phyloP scores from a whole-genome alignment of 2,329 filamentous ascomycete genomes.

The Fonsecaea monophora region DNA sequence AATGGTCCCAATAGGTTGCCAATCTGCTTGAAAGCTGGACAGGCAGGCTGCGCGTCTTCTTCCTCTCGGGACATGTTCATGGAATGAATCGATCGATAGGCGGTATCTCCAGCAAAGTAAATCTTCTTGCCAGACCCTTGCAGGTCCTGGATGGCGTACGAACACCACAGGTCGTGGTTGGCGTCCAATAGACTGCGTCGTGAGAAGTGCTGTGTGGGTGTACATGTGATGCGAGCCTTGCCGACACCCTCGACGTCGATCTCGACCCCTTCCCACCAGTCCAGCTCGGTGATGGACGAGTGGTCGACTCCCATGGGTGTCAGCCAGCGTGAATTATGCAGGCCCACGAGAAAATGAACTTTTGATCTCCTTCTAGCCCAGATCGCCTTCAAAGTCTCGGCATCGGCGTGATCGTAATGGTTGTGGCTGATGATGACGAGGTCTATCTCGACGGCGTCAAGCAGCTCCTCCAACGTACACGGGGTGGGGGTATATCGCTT shows the following conservation, averaged over 20 bases:
- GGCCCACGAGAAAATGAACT: slow-evolving; percentile 52
- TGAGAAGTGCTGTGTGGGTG: slow-evolving; percentile 57
- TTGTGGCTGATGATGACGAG: slow-evolving; percentile 62
- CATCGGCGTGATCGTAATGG: slow-evolving; percentile 64
- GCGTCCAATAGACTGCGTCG: slow-evolving; percentile 51
- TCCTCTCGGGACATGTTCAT: slow-evolving; percentile 33
- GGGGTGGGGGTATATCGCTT: slow-evolving; percentile 61
- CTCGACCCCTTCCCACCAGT: slow-evolving; percentile 58
- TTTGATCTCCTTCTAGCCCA: slow-evolving; percentile 51
- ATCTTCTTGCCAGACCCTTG: slow-evolving; percentile 25
- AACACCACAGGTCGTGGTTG: slow-evolving; percentile 56
- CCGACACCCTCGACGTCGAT: slow-evolving; percentile 45
- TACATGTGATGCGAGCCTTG: slow-evolving; percentile 53
- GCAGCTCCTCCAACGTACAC: slow-evolving; percentile 57
- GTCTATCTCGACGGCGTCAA: slow-evolving; percentile 53
- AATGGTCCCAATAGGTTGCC: slow-evolving; percentile 57
- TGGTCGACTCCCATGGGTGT: slow-evolving; percentile 44
- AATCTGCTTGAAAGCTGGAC: slow-evolving; percentile 57
- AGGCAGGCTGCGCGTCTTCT: slow-evolving; percentile 49
- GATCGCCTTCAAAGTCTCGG: slow-evolving; percentile 53
- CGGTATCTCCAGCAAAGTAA: slow-evolving; percentile 59
- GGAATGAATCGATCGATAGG: slow-evolving; percentile 50
- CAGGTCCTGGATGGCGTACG: slow-evolving; percentile 51
- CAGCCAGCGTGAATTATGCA: slow-evolving; percentile 44
- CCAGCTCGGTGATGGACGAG: slow-evolving; percentile 54